Base-by-base conservation (phyloP, 2,329 filamentous ascomycete species). In the Aspergillus quadrilineatus region DNA sequence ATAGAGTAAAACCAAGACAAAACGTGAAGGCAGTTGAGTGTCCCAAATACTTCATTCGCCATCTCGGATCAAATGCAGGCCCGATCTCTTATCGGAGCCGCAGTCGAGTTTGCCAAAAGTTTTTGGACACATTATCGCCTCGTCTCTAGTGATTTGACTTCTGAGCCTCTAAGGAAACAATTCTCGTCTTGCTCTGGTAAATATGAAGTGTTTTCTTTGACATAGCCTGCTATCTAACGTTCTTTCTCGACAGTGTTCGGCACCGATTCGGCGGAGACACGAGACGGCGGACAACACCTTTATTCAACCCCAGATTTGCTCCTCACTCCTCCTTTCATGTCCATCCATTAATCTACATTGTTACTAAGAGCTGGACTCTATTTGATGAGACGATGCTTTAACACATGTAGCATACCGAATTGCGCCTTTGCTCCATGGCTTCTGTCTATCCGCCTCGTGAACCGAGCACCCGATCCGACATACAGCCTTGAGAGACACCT, bases 51-150 rank as follows among this genome's bases (percentile, higher is more conserved):
- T 44, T 53, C 15, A 32, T 36, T 44, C 12, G 17, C 17, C 30
- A 50, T 37, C 51, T 46, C 58, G 63, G 60, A 65, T 65, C 63
- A 65, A 65, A 60, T 61, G 55, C 57, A 60, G 50, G 60, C 58
- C 63, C 64, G 64, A 58, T 34, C 57, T 57, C 63, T 66, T 65
- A 61, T 65, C 64, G 51, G 60, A 57, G 55, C 60, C 52, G 58
- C 58, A 55, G 55, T 59, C 45, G 55, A 56, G 57, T 53, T 59
- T 55, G 57, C 55, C 45, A 60, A 61, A 60, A 60, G 59, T 54
- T 60, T 55, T 60, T 46, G 26, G 32, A 46, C 50, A 17, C 41
- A 6, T 32, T 14, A 15, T 6, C 22, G 12, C 30, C 22, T 17
- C 7, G 14, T 22, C 15, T 41, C 34, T 28, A n/a, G 49, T 57